These are phyloP conservation scores for Lathyrus tuberosus DNA, from an alignment of 306 rosid species.

Conservation along the genomic window DNA sequence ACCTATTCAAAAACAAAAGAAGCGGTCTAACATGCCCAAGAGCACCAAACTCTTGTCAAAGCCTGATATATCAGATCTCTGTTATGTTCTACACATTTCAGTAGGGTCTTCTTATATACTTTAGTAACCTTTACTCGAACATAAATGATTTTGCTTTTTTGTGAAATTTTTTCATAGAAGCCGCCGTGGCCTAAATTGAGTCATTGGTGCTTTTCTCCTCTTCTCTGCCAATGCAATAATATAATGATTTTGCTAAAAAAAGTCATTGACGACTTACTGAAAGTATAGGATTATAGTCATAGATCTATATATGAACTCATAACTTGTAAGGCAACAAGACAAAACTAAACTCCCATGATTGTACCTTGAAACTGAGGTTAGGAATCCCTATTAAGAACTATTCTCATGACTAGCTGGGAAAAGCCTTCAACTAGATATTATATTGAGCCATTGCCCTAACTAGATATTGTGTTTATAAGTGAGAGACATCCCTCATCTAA, in stretches of 20 bases:
- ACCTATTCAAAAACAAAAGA: slow-evolving; percentile 43
- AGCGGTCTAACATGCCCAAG: slow-evolving; percentile 49
- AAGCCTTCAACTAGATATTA: slow-evolving; percentile 8
- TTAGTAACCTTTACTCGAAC: slow-evolving; percentile 15
- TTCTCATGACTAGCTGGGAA: not conserved
- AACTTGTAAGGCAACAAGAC: not conserved
- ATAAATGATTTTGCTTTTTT: not conserved
- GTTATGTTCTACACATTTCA: slow-evolving; percentile 58
- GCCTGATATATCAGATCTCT: slow-evolving; percentile 58
- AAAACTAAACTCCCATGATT: not conserved
- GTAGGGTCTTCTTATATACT: slow-evolving; percentile 49
- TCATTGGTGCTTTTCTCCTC: not conserved
- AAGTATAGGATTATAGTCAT: not conserved
- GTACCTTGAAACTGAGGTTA: not conserved
- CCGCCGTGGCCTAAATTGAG: slow-evolving; percentile 4
- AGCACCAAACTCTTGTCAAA: slow-evolving; percentile 47
- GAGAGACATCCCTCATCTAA: not conserved
- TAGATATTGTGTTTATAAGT: not conserved
- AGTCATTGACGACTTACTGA: not conserved
- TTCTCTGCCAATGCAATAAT: not conserved
- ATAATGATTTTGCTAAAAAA: not conserved
- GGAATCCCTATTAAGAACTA: not conserved
- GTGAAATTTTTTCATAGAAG: slow-evolving; percentile 10
- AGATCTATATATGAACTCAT: slow-evolving; percentile 10
- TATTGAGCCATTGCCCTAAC: not conserved